These are phyloP conservation scores for Leishmania lainsoni DNA, from an alignment of 208 protist species.

Conservation along the genomic window DNA sequence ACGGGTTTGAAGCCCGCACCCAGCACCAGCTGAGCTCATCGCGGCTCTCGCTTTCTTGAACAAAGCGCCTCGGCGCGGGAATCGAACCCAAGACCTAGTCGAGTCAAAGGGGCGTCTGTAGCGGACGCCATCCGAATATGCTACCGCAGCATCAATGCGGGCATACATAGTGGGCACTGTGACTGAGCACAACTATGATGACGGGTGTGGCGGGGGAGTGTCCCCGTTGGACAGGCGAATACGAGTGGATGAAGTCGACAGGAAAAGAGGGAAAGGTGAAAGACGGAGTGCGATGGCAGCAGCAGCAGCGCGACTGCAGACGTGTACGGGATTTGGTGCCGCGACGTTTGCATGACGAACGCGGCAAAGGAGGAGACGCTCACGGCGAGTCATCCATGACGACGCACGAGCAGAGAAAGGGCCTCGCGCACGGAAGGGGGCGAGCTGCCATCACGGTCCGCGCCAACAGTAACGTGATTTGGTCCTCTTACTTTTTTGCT, in stretches of 20 bases:
- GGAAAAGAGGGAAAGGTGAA: background rate
- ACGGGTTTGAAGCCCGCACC: constrained; percentile 93
- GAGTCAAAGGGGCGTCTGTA: background rate
- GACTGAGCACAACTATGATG: background rate
- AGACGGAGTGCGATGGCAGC: background rate
- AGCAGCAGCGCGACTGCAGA: background rate
- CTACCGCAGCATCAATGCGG: background rate
- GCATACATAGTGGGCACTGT: background rate
- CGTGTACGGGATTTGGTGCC: background rate
- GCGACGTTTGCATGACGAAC: background rate
- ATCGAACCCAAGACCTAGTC: constrained; percentile 35
- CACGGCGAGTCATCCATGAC: no score
- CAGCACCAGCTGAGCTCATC: constrained; percentile 92
- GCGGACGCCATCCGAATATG: background rate
- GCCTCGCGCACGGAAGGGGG: background rate
- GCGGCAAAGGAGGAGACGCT: background rate
- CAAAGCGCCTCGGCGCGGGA: background rate
- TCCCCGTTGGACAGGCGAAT: background rate
- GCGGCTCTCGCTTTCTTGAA: constrained; percentile 48
- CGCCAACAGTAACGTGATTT: background rate
- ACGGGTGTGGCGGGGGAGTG: background rate
- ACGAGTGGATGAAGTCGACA: background rate
- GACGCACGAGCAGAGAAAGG: background rate
- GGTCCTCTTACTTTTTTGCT: background rate
- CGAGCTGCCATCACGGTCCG: background rate